Base-by-base conservation (phyloP, 2,329 filamentous ascomycete species). In the Talaromyces sp. region DNA sequence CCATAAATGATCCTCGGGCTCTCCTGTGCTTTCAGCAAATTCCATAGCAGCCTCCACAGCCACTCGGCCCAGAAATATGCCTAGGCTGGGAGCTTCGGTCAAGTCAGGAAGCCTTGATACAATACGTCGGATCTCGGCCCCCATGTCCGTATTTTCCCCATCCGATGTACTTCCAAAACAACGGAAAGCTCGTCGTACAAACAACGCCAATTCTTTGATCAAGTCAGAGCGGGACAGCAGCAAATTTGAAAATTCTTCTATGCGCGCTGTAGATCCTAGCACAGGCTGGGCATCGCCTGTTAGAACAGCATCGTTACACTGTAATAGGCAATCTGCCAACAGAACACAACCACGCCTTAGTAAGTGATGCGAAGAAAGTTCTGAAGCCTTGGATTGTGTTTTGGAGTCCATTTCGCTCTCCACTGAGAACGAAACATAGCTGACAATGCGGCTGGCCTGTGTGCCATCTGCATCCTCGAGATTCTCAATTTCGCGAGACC, bases 11-110 rank as follows among this genome's bases (percentile, higher is more conserved):
- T 74, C 70, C 32, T 73, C 66, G 3, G 68, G 63, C 37, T 74
- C 69, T 39, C 67, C 60, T 14, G 69, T 73, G 9, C 56, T 59
- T 55, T 75, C 73, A 9, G 75, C 74, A 55, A 75, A 70, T 4
- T 66, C 62, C 68, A 76, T 73, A 3, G 73, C 74, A 11, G 70
- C 64, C 47, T 75, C 73, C 11, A 73, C 66, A 2, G 70, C 68
- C 4, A 74, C 61, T 44, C 69, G 71, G 4, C 67, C 62, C 11
- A 76, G 60, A 4, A 74, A 58, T 7, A 58, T 48, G 14, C 64
- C 65, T 20, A 72, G 51, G 9, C 61, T 63, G 8, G 60, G 49
- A 3, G 51, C 48, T 11, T 55, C 61, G 33, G 51, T 55, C 40
- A 67, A 42, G n/a, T 53, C 52, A 41, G 60, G 56, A 8, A 68